Conservation (phyloP, 1,139 yeast genomes). For the Candida buenavistaensis region DNA sequence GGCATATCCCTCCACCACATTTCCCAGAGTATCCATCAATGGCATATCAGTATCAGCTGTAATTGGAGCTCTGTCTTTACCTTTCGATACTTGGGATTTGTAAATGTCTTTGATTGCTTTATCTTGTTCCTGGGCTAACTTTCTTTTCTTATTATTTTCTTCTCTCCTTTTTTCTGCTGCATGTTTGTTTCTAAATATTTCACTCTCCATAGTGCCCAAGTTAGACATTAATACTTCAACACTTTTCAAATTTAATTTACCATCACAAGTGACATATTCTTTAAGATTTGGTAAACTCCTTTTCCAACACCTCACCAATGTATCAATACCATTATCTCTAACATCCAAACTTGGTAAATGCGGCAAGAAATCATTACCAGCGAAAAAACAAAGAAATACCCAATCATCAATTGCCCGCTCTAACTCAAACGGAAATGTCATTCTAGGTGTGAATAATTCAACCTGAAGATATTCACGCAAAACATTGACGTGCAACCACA, state of each 20-base stretch:
- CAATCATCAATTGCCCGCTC: conserved; percentile 98
- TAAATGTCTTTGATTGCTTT: conserved; percentile 33
- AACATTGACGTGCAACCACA: conserved; percentile 91
- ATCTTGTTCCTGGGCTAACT: conserved; percentile 44
- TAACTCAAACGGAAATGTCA: conserved; percentile 76
- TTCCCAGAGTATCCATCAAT: conserved; percentile 68
- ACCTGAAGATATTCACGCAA: conserved; percentile 84
- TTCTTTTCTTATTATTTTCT: conserved; percentile 63
- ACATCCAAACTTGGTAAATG: conserved; percentile 94
- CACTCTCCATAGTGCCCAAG: conserved; percentile 74
- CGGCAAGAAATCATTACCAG: conserved; percentile 97
- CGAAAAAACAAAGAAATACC: conserved; percentile 98
- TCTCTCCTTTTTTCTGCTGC: conserved; percentile 68
- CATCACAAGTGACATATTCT: conserved; percentile 88
- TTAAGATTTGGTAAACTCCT: conserved; percentile 61
- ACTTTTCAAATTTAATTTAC: conserved; percentile 69
- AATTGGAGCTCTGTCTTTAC: conserved; percentile 76
- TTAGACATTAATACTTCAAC: conserved; percentile 70
- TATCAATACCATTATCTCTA: conserved; percentile 90
- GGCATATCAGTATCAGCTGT: conserved; percentile 76
- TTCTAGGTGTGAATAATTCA: conserved; percentile 71
- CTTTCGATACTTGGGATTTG: conserved; percentile 48
- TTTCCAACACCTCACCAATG: conserved; percentile 82
- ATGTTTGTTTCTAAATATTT: conserved; percentile 70
- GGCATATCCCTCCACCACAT: conserved; percentile 61